Base-by-base conservation (phyloP, 768 basidiomycete species). In the Termitomyces titanicus region DNA sequence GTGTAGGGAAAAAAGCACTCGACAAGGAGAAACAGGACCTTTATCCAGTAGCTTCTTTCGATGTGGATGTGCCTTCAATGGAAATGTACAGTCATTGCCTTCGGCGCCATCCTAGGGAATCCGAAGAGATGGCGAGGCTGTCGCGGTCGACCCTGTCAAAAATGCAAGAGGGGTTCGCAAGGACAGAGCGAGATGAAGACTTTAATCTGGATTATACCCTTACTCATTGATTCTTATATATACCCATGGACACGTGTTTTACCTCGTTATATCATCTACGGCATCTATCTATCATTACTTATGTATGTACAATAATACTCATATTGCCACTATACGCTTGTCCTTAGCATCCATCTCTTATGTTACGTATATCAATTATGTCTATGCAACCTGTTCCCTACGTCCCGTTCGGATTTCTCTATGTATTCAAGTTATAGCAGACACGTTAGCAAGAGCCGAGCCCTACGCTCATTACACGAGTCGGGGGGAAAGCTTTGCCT, bases 161-260 rank as follows among this genome's bases (percentile, higher is more conserved):
- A 33, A 50, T 55, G 54, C 29, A 20, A 11, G 29, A 49, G 27
- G 54, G 54, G 10, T 35, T 55, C 9, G 54, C 54, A 1, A 50
- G 22, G 33, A 55, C 54, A 8, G 47, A 55, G 0, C 39, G 47
- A 5, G 54, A 55, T 18, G 54, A 55, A 10, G 54, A 55, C 33
- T 55, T 55, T 5, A n/a, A 46, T 2, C 12, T 47, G 13, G 33
- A 45, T 15, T 44, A 31, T 34, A 48, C 34, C 22, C 47, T 35
- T 10, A 48, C 34, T 15, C 5, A 34, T 31, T 48, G 5, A 48
- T n/a, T n/a, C 44, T 9, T 10, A 29, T 44, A 35, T 15, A 34
- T 9, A 31, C 45, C 9, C 6, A 17, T 31, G 0, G 3, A 9
- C 18, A 45, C 6, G 25, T 17, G 10, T 27, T 29, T n/a, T 17